Base-by-base conservation (phyloP, 495 filamentous ascomycete genomes). In the Penicillium tannophilum region DNA sequence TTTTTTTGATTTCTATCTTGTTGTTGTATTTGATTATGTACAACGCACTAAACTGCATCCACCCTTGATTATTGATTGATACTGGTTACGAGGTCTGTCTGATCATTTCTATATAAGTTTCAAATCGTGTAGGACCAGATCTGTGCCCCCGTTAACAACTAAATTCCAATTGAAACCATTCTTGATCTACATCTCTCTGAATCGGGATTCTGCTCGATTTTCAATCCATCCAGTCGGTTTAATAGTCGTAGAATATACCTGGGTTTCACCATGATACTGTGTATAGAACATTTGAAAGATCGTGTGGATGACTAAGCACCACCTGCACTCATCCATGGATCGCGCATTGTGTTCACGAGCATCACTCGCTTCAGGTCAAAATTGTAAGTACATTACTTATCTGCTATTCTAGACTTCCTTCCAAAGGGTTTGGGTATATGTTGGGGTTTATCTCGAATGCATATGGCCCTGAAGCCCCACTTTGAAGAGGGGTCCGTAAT, bases 271-370 rank as follows among this genome's bases (percentile, higher is more conserved):
- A 23, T 44, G 42, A 44, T 44, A 23, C 20, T 23, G 20, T 23
- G 20, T 23, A 44, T 17, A 44, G n/a, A 41, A 12, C 36, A 17
- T 17, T 44, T 8, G 42, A 44, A 44, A 10, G 42, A 17, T 41
- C 12, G 36, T 20, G 26, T 6, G 10, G 28, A 47, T 56, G 54
- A 56, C 54, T 56, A 56, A 56, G 42, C 54, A 20, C 46, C 8
- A 14, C 12, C 17, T 50, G 26, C 47, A 30, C 26, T n/a, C 26
- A 50, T 50, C 26, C 47, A 33, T 50, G 47, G 26, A 33, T 50
- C 57, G 44, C 19, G 48, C 47, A 28, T 14, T 45, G 55, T 26
- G 47, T 53, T 53, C 54, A 61, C 23, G 47, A 48, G 54, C 24
- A 56, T 56, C 46, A 14, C 51, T 43, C 23, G n/a, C 35, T 12